Evolutionary conservation across 768 basidiomycete genomes (phyloP).

Genomic region (Gloeostereum incarnatum): DNA sequence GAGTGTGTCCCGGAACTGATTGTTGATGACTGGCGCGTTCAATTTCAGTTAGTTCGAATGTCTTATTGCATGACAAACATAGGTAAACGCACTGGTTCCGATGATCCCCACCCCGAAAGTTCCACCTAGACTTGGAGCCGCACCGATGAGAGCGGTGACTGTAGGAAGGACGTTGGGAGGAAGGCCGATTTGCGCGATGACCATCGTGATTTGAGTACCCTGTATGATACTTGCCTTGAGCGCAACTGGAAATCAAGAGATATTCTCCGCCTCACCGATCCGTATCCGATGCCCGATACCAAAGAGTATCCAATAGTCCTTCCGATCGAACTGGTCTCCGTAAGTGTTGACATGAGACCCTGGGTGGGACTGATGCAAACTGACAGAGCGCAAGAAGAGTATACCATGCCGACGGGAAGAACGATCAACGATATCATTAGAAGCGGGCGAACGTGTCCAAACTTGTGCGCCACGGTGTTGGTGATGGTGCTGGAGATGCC

Average conservation of each 20-base stretch:
- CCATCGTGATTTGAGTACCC: constrained; percentile 14
- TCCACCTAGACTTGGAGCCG: constrained; percentile 14
- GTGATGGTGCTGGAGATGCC: constrained; percentile 11
- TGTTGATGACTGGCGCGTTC: constrained; percentile 13
- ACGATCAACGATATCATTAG: constrained; percentile 9
- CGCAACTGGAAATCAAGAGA: background rate
- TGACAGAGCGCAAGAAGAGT: too few relatives aligned
- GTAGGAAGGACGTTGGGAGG: constrained; percentile 14
- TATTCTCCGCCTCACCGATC: constrained; percentile 10
- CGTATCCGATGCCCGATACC: constrained; percentile 14
- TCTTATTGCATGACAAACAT: background rate
- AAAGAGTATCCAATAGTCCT: constrained; percentile 14
- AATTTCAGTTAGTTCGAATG: too few relatives aligned
- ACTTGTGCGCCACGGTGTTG: constrained; percentile 10
- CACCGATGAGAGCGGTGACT: constrained; percentile 14
- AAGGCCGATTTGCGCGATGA: constrained; percentile 15
- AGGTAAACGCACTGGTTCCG: constrained; percentile 10
- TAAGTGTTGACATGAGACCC: constrained; percentile 16
- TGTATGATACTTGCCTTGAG: constrained; percentile 2
- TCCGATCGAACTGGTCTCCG: constrained; percentile 13
- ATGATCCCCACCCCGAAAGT: constrained; percentile 15
- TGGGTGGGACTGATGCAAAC: too few relatives aligned
- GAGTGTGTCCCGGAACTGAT: constrained; percentile 10
- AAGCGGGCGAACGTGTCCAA: constrained; percentile 9
- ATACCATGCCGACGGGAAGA: constrained; percentile 14